Evolutionary conservation across 345 rosid genomes (phyloP), one percentile per base, ranked within the genome.

Genomic region (Gossypium rotundifolium): DNA sequence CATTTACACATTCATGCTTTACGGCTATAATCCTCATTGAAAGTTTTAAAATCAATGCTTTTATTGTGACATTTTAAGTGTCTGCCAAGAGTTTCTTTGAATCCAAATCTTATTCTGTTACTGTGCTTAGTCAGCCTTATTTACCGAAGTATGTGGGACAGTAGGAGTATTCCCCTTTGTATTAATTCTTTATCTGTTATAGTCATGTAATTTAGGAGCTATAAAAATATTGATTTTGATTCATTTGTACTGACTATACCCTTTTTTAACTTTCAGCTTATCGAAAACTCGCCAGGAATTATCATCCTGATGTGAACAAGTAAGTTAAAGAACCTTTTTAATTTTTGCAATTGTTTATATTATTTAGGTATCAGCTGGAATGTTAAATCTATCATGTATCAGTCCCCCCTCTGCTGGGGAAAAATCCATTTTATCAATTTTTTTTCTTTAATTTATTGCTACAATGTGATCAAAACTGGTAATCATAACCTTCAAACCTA

Each of bases 281-380:
- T 70, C 84, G 98, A 75, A 93, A 93, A 80, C 98, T 95, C 63
- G 99, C 98, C 7, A 88, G 98, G 86, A 91, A 79, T 84, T 95
- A 84, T 78, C 99, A 95, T 86, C 99, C 98, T 11, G 99, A 95
- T 69, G 97, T 95, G 72, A 95, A 95, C 89, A 95, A 95, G 99
- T 93, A 78, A 89, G 92, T 84, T 38, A 29, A 27, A 62, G 14
- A 29, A 22, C 46, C 55, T 29, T 33, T 7, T n/a, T 51, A 14
- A 12, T 16, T 69, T 67, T 27, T 51, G 40, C 20, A 16, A 27
- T 42, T 51, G 2, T 69, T 16, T 7, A 40, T 9, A 1, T 40
- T 65, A 11, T 65, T 14, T 25, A 9, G 16, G 8, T 65, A 4
- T 42, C 12, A 3, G 69, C 51, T 40, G 69, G 13, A 40, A 5